Evolutionary conservation across 768 basidiomycete genomes (phyloP).

Genomic region (Boletus insuetus): DNA sequence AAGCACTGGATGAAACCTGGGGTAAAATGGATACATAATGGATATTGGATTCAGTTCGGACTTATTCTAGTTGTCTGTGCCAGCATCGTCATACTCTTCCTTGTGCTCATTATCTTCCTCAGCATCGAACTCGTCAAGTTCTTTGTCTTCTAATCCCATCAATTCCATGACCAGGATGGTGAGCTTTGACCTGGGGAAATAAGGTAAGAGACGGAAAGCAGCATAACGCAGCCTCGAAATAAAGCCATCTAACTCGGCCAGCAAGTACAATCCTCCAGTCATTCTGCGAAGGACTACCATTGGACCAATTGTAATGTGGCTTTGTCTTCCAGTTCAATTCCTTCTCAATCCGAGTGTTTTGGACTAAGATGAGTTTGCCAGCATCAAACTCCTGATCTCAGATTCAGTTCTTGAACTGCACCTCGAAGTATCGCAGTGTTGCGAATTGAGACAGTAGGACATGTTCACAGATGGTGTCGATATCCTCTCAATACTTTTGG

Average conservation of each 20-base stretch:
- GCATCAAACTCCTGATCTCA: fast-evolving
- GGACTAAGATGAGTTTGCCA: background rate
- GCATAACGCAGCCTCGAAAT: background rate
- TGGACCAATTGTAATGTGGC: background rate
- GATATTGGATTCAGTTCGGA: too few species aligned
- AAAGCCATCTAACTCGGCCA: background rate
- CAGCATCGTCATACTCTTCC: background rate
- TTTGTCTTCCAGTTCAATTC: background rate
- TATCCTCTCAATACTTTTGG: background rate
- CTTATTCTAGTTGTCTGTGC: too few species aligned
- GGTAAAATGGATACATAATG: too few species aligned
- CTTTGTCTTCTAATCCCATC: background rate
- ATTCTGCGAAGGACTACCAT: background rate
- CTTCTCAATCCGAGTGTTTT: background rate
- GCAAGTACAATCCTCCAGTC: too few species aligned
- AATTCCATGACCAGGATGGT: background rate
- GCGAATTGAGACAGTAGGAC: background rate
- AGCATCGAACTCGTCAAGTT: background rate
- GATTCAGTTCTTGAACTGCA: background rate
- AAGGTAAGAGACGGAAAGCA: background rate
- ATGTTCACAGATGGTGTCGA: background rate
- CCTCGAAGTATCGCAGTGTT: background rate
- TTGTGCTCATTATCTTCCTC: background rate
- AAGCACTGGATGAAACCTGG: too few species aligned
- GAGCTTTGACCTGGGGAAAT: background rate